Evolutionary conservation across 495 filamentous ascomycete species (phyloP), one percentile per base, ranked within the genome.

Genomic region (Trypethelium eluteriae): DNA sequence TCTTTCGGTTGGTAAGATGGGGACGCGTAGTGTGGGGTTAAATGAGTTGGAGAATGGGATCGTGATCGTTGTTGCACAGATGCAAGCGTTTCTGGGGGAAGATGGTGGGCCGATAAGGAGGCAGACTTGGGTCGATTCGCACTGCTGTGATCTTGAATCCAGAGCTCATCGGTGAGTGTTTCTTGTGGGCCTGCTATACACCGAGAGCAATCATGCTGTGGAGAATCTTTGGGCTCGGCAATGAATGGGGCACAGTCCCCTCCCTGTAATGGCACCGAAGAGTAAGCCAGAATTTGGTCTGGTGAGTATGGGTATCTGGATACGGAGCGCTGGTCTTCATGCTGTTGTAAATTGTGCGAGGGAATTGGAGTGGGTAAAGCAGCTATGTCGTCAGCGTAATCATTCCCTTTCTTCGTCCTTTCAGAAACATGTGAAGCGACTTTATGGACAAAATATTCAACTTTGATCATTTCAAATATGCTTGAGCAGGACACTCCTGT

Each of bases 251-350:
- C 25, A 18, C n/a, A 18, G 16, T 53, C n/a, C 2, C 25, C 25
- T 5, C 2, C 0, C n/a, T 53, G 14, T 18, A 16, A 18, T 12
- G 9, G 1, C n/a, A 2, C 49, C 1, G 49, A 53, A 5, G 49
- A 53, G 25, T 53, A 53, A 14, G 12, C 49, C 49, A 53, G 2
- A 2, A 53, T 53, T 11, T 53, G 10, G 25, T 53, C 49, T 16
- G 49, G 49, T 53, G 49, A 53, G 16, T 53, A 18, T 53, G 49
- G 49, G 2, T 53, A 53, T 53, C 16, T 53, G n/a, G 49, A 53
- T 18, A 18, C n/a, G 25, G 25, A 1, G 16, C 25, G 5, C 5
- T 53, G n/a, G 7, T 53, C 49, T 18, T 16, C 41, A 46, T 9
- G 14, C 14, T 53, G 49, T 14, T 11, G 49, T 18, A 18, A 18